phyloP scores from a whole-genome alignment of 2,329 filamentous ascomycete species.

The Rutstroemia sp. region DNA sequence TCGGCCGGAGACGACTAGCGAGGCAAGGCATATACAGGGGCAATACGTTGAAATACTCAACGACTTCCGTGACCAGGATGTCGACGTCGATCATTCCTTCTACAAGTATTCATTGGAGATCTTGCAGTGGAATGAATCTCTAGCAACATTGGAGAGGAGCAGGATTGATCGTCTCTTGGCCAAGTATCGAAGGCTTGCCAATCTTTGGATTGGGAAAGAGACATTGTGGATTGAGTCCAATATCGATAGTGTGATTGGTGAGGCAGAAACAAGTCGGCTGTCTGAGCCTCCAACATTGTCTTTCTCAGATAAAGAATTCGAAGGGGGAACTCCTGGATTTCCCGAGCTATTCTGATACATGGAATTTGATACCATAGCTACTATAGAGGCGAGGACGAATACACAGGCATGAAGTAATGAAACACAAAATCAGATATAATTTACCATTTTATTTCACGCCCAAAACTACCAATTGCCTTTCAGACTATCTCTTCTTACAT shows the following conservation, averaged over 20 bases:
- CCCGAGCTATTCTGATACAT: neutral
- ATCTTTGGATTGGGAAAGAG: neutral
- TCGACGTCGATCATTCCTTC: constrained; percentile 12
- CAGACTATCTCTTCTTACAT: too few relatives aligned
- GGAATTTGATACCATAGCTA: too few relatives aligned
- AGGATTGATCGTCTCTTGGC: neutral
- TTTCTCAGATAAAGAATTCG: neutral
- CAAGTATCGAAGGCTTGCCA: constrained; percentile 6
- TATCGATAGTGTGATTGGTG: constrained; percentile 1
- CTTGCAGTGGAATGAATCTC: constrained; percentile 10
- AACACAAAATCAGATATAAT: too few relatives aligned
- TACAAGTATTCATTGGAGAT: constrained; percentile 19
- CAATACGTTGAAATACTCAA: constrained; percentile 16
- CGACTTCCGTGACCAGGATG: constrained; percentile 12
- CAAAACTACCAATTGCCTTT: too few relatives aligned
- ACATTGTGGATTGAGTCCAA: neutral
- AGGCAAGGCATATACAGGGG: constrained; percentile 2
- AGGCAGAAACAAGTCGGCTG: neutral
- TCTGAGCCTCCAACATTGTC: neutral
- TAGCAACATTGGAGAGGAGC: constrained; percentile 2
- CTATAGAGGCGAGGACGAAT: too few relatives aligned
- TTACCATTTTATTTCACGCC: too few relatives aligned
- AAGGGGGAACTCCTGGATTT: neutral
- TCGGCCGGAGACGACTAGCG: neutral
- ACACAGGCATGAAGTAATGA: too few relatives aligned